These are phyloP conservation scores for Pilasporangium apinafurcum DNA, from an alignment of 352 stramenopile species.

Conservation along the genomic window DNA sequence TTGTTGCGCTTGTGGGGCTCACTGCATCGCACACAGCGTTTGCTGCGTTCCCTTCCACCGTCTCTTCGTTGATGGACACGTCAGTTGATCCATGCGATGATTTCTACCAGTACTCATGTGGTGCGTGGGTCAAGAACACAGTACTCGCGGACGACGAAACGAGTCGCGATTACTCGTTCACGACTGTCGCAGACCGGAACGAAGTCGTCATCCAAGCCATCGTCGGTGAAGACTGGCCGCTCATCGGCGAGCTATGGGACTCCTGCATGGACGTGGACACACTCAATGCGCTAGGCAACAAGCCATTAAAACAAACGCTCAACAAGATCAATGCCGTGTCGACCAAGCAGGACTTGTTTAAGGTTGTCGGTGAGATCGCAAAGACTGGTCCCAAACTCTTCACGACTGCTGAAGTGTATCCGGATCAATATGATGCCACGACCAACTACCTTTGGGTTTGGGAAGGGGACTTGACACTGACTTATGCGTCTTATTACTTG, in stretches of 20 bases:
- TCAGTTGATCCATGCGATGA: slow-evolving; percentile 49
- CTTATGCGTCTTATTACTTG: slow-evolving; percentile 88
- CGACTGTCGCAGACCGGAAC: slow-evolving; percentile 36
- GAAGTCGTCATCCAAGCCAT: slow-evolving; percentile 49
- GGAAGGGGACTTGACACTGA: slow-evolving; percentile 72
- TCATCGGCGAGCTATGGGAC: slow-evolving; percentile 52
- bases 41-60: slow-evolving; percentile 20
- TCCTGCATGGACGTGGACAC: slow-evolving; percentile 55
- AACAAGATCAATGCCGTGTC: slow-evolving; percentile 22
- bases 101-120: slow-evolving; percentile 72
- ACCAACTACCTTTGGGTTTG: slow-evolving; percentile 69
- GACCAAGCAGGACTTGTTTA: slow-evolving; percentile 30
- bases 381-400: slow-evolving; percentile 53
- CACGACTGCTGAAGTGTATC: slow-evolving; percentile 40
- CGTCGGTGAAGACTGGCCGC: slow-evolving; percentile 51
- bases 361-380: slow-evolving; percentile 30
- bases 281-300: slow-evolving; percentile 31
- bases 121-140: slow-evolving; percentile 37
- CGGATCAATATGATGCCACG: slow-evolving; percentile 67
- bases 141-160: slow-evolving; percentile 22
- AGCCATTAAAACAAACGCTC: slow-evolving; percentile 30
- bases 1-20: neutral
- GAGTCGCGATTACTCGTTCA: slow-evolving; percentile 40
- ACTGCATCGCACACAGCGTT: no score
- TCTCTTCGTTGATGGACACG: slow-evolving; percentile 39